Conservation (phyloP, 805 yeast species). For the Schwanniomyces polymorphus region DNA sequence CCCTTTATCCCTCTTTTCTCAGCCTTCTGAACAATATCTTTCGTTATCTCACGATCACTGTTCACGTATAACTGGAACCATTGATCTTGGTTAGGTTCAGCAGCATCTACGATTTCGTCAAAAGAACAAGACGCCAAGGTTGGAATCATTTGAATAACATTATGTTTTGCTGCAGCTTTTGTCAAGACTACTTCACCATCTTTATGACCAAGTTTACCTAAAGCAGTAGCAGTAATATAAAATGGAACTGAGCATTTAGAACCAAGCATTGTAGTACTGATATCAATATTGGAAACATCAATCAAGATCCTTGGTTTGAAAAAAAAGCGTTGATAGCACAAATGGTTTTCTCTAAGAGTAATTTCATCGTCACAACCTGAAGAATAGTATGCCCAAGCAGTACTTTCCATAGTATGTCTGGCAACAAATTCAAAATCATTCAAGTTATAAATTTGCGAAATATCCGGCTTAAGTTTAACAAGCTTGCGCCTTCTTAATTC, state of each 20-base stretch:
- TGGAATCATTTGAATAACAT: constrained; percentile 83
- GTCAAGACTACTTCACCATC: constrained; percentile 91
- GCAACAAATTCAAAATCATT: constrained; percentile 90
- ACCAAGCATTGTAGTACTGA: constrained; percentile 77
- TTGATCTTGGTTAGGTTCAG: constrained; percentile 65
- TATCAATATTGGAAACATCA: constrained; percentile 74
- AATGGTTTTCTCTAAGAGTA: constrained; percentile 84
- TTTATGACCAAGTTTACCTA: constrained; percentile 88
- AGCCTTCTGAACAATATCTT: constrained; percentile 64
- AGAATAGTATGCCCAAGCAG: constrained; percentile 91
- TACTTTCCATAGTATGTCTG: constrained; percentile 66
- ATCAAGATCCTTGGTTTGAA: constrained; percentile 83
- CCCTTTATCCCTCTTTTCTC: constrained; percentile 77
- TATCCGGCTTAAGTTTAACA: constrained; percentile 57
- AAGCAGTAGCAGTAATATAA: constrained; percentile 88
- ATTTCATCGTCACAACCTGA: constrained; percentile 94
- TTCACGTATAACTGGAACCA: constrained; percentile 91
- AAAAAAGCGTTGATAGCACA: constrained; percentile 83
- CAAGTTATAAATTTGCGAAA: constrained; percentile 69
- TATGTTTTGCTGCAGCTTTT: constrained; percentile 72
- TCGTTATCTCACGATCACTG: constrained; percentile 66
- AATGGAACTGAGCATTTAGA: constrained; percentile 69
- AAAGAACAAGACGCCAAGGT: constrained; percentile 87
- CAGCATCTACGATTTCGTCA: constrained; percentile 79
- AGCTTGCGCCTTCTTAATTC: constrained; percentile 24